These are phyloP conservation scores for Excoecaria cochinchinensis DNA, from an alignment of 345 rosid species.

Conservation along the genomic window DNA sequence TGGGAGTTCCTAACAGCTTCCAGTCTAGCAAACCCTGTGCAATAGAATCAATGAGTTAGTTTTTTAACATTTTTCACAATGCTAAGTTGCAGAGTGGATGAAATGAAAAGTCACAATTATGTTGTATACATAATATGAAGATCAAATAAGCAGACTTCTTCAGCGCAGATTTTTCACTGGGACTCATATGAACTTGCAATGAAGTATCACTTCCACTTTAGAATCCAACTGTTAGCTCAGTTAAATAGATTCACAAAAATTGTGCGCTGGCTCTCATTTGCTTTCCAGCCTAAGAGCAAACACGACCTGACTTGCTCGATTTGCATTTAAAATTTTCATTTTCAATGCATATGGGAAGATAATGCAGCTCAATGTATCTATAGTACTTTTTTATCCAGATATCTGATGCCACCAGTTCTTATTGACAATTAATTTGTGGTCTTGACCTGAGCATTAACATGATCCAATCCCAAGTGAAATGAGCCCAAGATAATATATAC, in stretches of 20 bases:
- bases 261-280: too few relatives aligned
- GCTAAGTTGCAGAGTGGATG: background rate
- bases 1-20: background rate
- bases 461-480: background rate
- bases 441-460: background rate
- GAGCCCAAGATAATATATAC: background rate
- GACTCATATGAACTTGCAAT: background rate
- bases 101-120: background rate
- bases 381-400: background rate
- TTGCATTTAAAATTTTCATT: background rate
- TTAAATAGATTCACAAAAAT: background rate
- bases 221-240: background rate
- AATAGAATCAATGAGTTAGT: constrained; percentile 3
- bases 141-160: background rate
- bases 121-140: background rate
- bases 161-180: too few relatives aligned
- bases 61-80: background rate
- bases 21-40: constrained; percentile 15
- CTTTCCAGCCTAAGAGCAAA: too few relatives aligned
- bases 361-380: background rate
- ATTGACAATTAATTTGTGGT: background rate
- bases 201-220: background rate
- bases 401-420: background rate
- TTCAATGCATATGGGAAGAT: background rate
- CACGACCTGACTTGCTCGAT: too few relatives aligned